Evolutionary conservation across 2,329 filamentous ascomycete species (phyloP).

Genomic region (Cordyceps cicadae): DNA sequence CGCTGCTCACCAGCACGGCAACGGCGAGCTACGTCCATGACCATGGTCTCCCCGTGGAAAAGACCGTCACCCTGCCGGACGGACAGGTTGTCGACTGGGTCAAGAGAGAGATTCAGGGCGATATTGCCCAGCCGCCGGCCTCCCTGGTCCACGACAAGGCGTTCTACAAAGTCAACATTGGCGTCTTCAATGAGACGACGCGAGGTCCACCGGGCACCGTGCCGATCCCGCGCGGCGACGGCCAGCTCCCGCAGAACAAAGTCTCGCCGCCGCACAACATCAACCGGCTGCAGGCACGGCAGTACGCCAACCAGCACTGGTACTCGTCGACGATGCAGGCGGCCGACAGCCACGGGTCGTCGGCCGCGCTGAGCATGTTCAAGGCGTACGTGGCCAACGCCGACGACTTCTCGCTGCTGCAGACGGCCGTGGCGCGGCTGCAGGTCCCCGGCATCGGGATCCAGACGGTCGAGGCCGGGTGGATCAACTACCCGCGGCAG

Average conservation of each 20-base stretch:
- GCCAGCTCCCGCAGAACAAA: neutral
- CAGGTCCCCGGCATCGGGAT: constrained; percentile 5
- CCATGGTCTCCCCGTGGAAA: constrained; percentile 10
- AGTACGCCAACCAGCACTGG: constrained; percentile 11
- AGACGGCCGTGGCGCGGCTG: constrained; percentile 4
- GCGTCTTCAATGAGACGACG: constrained; percentile 2
- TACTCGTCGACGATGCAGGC: constrained; percentile 3
- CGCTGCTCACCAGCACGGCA: neutral
- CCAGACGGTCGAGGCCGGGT: constrained; percentile 13
- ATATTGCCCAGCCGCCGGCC: constrained; percentile 6
- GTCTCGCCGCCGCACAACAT: neutral
- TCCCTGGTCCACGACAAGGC: neutral
- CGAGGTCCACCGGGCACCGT: constrained; percentile 12
- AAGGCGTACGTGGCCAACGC: constrained; percentile 7
- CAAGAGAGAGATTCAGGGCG: constrained; percentile 9
- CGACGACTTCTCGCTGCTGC: constrained; percentile 13
- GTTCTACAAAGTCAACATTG: neutral
- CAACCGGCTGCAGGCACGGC: neutral
- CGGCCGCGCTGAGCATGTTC: constrained; percentile 10
- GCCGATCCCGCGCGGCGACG: constrained; percentile 11
- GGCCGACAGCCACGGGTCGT: constrained; percentile 2
- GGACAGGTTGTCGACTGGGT: constrained; percentile 14
- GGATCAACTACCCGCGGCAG: constrained; percentile 13
- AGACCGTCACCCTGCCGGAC: constrained; percentile 13
- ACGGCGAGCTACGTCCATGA: constrained; percentile 4